Conservation (phyloP, 345 rosid genomes). For the Salix brachista region DNA sequence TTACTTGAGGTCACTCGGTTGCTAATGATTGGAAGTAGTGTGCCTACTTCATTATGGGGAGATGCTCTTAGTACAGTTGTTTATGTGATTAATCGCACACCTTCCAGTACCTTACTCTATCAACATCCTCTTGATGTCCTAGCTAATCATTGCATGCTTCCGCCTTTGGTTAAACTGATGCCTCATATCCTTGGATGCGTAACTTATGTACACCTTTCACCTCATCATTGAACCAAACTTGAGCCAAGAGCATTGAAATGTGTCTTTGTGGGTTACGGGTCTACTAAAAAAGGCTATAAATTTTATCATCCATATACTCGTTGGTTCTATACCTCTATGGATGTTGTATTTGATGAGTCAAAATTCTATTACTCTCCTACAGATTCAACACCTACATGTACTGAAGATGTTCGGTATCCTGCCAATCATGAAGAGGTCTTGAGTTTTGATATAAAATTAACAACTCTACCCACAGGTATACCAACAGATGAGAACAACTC, state of each 20-base stretch:
- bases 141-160: not conserved
- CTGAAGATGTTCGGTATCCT: not conserved
- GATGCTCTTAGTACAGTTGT: not conserved
- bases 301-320: not conserved
- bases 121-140: not conserved
- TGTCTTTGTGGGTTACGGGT: not conserved
- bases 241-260: not conserved
- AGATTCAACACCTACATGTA: not conserved
- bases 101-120: not conserved
- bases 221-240: not conserved
- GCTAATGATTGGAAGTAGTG: not conserved
- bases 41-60: not conserved
- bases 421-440: not conserved
- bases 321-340: not conserved
- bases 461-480: not conserved
- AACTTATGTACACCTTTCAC: not conserved
- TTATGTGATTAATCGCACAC: not conserved
- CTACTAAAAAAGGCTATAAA: not conserved
- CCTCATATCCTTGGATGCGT: not conserved
- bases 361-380: too few relatives aligned
- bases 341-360: not conserved
- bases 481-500: not conserved
- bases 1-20: not conserved
- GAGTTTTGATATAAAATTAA: not conserved
- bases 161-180: not conserved